Conservation (phyloP, 1,284 basidiomycete species). For the Golubevia pallescens region DNA sequence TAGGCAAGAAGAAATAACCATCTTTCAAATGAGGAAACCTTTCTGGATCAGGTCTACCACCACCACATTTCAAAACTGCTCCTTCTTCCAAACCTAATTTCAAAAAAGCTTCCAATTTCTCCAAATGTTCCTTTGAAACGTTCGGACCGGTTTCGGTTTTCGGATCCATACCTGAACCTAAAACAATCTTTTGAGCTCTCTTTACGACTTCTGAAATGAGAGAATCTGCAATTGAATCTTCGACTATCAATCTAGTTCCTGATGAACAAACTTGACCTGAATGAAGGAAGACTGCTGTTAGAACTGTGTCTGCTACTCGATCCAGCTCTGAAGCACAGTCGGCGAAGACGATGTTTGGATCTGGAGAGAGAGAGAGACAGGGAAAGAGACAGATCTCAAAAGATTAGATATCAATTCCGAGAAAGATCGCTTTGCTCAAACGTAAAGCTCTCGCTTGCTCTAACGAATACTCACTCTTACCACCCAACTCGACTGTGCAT, state of each 20-base stretch:
- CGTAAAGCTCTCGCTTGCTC: neutral
- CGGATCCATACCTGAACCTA: constrained; percentile 58
- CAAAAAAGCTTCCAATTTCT: constrained; percentile 52
- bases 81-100: constrained; percentile 46
- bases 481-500: constrained; percentile 60
- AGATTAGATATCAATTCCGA: neutral
- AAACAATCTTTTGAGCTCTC: constrained; percentile 46
- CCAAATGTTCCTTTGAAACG: constrained; percentile 48
- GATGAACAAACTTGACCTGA: constrained; percentile 63
- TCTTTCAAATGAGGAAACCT: constrained; percentile 44
- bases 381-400: neutral
- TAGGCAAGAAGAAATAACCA: constrained; percentile 62
- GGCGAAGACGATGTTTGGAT: constrained; percentile 61
- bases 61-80: constrained; percentile 48
- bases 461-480: constrained; percentile 33
- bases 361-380: neutral
- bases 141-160: constrained; percentile 53
- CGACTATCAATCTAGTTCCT: constrained; percentile 58
- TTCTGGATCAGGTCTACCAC: constrained; percentile 40
- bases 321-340: constrained; percentile 47
- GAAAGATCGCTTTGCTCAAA: constrained; percentile 1
- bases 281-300: constrained; percentile 59
- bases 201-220: constrained; percentile 56
- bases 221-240: constrained; percentile 57
- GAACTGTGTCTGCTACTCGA: constrained; percentile 55